phyloP scores from a whole-genome alignment of 148 eudicot species.

The Rhododendron griersonianum region DNA sequence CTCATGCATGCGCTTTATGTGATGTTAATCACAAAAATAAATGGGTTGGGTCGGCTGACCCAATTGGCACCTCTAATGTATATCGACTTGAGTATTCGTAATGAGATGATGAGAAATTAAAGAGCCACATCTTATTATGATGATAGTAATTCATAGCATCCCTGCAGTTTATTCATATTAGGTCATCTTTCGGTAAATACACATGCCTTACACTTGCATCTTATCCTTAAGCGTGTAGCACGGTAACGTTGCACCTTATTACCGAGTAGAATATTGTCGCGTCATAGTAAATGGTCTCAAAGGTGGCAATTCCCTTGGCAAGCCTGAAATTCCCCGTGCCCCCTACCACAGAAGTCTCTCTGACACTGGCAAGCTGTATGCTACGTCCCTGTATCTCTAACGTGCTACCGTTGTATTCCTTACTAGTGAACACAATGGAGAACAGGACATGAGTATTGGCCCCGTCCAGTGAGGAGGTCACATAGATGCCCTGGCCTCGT shows the following conservation, averaged over 20 bases:
- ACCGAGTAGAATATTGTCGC: neutral
- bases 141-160: neutral
- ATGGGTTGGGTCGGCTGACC: neutral
- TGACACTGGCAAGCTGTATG: neutral
- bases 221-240: neutral
- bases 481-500: constrained; percentile 1
- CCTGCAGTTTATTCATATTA: neutral
- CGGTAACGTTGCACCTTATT: neutral
- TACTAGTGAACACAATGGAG: constrained; percentile 3
- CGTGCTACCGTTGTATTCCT: neutral
- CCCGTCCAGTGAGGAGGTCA: constrained; percentile 2
- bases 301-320: constrained; percentile 3
- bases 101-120: neutral
- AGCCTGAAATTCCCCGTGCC: constrained; percentile 7
- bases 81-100: neutral
- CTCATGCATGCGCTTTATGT: too few species aligned
- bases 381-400: constrained; percentile 5
- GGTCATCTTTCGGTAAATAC: neutral
- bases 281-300: constrained; percentile 1
- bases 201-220: neutral
- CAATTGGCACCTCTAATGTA: neutral
- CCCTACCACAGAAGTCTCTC: neutral
- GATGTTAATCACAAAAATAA: too few species aligned
- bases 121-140: neutral
- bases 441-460: neutral